Evolutionary conservation across 768 basidiomycete genomes (phyloP).

Genomic region (Boletus pseudo-olivaceus): DNA sequence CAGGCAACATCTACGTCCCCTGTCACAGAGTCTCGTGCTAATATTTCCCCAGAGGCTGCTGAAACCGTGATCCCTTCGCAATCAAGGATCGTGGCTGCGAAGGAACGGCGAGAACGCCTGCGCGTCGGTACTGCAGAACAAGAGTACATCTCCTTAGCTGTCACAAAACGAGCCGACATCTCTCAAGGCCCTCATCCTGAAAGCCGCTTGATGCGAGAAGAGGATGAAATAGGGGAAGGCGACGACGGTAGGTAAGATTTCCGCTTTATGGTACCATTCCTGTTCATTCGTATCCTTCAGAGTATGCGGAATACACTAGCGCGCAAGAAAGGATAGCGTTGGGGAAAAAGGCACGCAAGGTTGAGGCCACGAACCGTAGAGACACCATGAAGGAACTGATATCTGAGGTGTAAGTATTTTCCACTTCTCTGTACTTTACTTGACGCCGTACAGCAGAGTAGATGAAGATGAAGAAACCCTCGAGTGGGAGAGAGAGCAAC

Average conservation of each 20-base stretch:
- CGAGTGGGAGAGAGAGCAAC: slow-evolving; percentile 84
- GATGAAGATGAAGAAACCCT: slow-evolving; percentile 82
- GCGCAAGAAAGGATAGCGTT: slow-evolving; percentile 84
- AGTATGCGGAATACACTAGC: slow-evolving; percentile 83
- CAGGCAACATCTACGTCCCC: slow-evolving; percentile 23
- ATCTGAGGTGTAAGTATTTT: slow-evolving; percentile 63
- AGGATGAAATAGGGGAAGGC: slow-evolving; percentile 84
- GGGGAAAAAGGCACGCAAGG: slow-evolving; percentile 76
- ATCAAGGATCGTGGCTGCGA: slow-evolving; percentile 68
- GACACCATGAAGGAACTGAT: slow-evolving; percentile 79
- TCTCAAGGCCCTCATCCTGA: slow-evolving; percentile 78
- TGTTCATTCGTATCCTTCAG: slow-evolving; percentile 36
- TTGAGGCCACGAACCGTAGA: slow-evolving; percentile 62
- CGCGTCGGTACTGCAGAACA: slow-evolving; percentile 51
- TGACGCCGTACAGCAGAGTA: slow-evolving; percentile 41
- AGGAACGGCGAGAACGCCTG: slow-evolving; percentile 69
- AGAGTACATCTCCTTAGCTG: slow-evolving; percentile 77
- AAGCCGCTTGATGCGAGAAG: slow-evolving; percentile 77
- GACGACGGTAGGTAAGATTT: slow-evolving; percentile 65
- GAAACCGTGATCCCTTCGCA: slow-evolving; percentile 62
- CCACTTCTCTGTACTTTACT: not conserved
- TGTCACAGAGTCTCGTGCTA: not conserved
- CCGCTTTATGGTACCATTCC: not conserved
- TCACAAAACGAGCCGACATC: slow-evolving; percentile 52
- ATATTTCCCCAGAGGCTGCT: slow-evolving; percentile 29